Base-by-base conservation (phyloP, 148 eudicot species). In the Rhododendron mucronatum region DNA sequence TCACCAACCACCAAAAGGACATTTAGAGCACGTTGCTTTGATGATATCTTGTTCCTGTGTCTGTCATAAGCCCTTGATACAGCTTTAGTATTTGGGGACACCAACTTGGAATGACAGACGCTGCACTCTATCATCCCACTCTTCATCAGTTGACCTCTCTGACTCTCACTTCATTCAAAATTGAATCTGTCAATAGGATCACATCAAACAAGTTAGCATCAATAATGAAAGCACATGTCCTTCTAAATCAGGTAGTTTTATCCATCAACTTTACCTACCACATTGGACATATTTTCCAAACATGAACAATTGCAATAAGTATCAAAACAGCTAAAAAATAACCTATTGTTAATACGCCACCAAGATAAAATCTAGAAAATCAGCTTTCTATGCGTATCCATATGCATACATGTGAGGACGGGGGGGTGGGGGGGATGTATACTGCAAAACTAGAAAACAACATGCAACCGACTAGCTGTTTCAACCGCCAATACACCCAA, bases 121-220 rank as follows among this genome's bases (percentile, higher is more conserved):
- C 95, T 95, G 89, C 98, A 96, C 89, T 96, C 96, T 88, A 94
- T 83, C 94, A 93, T 86, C 84, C 98, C 98, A 88, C 92, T 91
- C 91, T 93, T 91, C 94, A 93, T 93, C 50, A 28, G 84, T 88
- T 85, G 63, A n/a, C 85, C 80, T 15, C 84, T 73, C 59, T 30
- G n/a, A 16, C 45, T 51, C 63, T 71, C 67, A 84, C 86, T 75
- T 39, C 65, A 75, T 74, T 51, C 35, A 51, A 37, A 21, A 13
- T 7, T 75, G 69, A 35, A 75, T 53, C 86, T 75, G 57, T 30
- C 37, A 21, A 48, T 20, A 47, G n/a, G 59, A 33, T 50, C n/a
- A 26, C 65, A 50, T 73, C 79, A 84, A 18, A 84, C 39, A 73
- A 48, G 85, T 9, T 26, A 47, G 35, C 35, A 47, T 26, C 69